phyloP scores from a whole-genome alignment of 2,329 filamentous ascomycete species.

The Aspergillus eucalypticola region DNA sequence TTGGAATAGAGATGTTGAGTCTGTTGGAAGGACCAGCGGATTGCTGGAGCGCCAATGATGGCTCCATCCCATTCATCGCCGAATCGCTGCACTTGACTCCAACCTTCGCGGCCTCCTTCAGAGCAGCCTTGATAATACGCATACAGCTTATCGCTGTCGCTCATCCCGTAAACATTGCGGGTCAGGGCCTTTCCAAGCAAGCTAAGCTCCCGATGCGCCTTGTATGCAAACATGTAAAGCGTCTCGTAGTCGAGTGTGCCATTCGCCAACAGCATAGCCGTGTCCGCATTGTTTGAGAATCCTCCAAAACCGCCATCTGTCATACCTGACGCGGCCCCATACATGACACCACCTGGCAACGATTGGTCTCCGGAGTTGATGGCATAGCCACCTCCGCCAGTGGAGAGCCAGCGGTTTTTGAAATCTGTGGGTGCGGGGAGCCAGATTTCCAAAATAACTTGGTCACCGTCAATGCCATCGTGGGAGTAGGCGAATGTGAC shows the following conservation, averaged over 20 bases:
- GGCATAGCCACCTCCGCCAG: slow-evolving; percentile 34
- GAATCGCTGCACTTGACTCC: slow-evolving; percentile 55
- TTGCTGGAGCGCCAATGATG: slow-evolving; percentile 50
- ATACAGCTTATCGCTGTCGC: slow-evolving; percentile 29
- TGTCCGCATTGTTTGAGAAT: slow-evolving; percentile 29
- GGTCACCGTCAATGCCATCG: slow-evolving; percentile 40
- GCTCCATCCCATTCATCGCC: slow-evolving; percentile 51
- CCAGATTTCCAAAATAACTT: slow-evolving; percentile 39
- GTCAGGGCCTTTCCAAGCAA: slow-evolving; percentile 49
- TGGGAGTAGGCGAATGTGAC: slow-evolving; percentile 48
- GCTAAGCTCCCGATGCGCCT: slow-evolving; percentile 55
- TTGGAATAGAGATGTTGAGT: slow-evolving; percentile 44
- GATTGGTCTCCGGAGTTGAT: slow-evolving; percentile 2
- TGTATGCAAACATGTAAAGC: slow-evolving; percentile 45
- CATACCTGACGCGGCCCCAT: slow-evolving; percentile 45
- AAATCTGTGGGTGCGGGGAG: slow-evolving; percentile 37
- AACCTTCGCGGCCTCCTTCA: slow-evolving; percentile 56
- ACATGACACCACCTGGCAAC: slow-evolving; percentile 42
- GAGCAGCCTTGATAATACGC: slow-evolving; percentile 59
- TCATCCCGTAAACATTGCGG: slow-evolving; percentile 42
- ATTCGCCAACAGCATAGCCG: slow-evolving; percentile 39
- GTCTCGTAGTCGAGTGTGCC: slow-evolving; percentile 44
- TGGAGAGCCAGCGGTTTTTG: slow-evolving; percentile 49
- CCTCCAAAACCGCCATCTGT: slow-evolving; percentile 50
- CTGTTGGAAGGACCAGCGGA: slow-evolving; percentile 49